These are phyloP conservation scores for Sarocladium strictum DNA, from an alignment of 2,329 filamentous ascomycete genomes.

Conservation along the genomic window DNA sequence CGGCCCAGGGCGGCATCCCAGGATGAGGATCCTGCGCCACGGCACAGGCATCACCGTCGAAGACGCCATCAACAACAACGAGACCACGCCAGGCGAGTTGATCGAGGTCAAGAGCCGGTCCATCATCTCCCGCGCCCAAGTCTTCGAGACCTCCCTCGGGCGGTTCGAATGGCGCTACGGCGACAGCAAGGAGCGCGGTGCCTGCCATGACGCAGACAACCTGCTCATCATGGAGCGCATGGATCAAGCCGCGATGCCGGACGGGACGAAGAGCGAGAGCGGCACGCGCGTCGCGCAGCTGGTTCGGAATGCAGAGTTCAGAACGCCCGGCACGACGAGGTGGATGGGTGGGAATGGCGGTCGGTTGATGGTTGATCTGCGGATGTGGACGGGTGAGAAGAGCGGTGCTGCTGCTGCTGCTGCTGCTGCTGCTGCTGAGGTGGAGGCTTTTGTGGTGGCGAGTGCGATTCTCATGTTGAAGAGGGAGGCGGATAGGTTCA, in stretches of 20 bases:
- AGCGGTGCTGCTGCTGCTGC: constrained; percentile 5
- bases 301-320: constrained; percentile 15
- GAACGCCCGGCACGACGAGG: constrained; percentile 15
- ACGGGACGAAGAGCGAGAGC: constrained; percentile 10
- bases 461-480: constrained; percentile 18
- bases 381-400: constrained; percentile 15
- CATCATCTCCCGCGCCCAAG: constrained; percentile 15
- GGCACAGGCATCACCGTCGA: constrained; percentile 13
- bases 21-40: constrained; percentile 13
- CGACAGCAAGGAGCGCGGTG: constrained; percentile 11
- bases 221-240: constrained; percentile 16
- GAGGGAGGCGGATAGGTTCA: constrained; percentile 17
- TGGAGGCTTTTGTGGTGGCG: constrained; percentile 18
- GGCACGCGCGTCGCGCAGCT: constrained; percentile 15
- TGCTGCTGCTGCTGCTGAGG: background rate
- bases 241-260: constrained; percentile 8
- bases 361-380: constrained; percentile 17
- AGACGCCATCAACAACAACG: constrained; percentile 14
- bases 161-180: constrained; percentile 18
- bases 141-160: constrained; percentile 16
- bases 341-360: constrained; percentile 18
- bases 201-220: constrained; percentile 13
- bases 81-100: constrained; percentile 11
- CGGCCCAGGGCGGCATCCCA: constrained; percentile 15
- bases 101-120: constrained; percentile 15